phyloP scores from a whole-genome alignment of 148 eudicot genomes.

The Euryodendron excelsum region DNA sequence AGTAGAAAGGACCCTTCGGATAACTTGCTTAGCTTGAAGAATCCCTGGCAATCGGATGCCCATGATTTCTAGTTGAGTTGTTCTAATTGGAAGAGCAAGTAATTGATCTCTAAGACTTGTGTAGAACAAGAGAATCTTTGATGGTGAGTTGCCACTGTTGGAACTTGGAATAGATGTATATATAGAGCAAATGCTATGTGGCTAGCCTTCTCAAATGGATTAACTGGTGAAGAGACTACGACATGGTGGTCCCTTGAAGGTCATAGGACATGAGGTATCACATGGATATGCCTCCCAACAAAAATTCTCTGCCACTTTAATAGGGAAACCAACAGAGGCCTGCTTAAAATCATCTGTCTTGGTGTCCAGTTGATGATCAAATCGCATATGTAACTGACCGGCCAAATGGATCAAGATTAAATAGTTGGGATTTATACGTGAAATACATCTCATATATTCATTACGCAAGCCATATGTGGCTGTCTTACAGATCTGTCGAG shows the following conservation, averaged over 20 bases:
- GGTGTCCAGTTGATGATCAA: background rate
- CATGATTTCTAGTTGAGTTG: background rate
- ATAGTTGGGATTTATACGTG: background rate
- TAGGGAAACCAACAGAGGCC: too few relatives aligned
- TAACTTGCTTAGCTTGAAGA: background rate
- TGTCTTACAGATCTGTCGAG: too few relatives aligned
- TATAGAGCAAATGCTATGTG: background rate
- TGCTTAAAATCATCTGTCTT: background rate
- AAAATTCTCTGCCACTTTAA: background rate
- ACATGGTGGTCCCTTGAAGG: background rate
- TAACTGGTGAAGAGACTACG: too few relatives aligned
- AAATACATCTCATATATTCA: too few relatives aligned
- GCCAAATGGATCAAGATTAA: background rate
- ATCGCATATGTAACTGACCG: background rate
- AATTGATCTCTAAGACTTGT: background rate
- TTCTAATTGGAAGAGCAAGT: background rate
- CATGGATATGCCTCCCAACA: slow-evolving; percentile 10
- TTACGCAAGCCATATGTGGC: too few relatives aligned
- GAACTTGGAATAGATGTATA: background rate
- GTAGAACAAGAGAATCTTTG: background rate
- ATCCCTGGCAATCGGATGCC: slow-evolving; percentile 5
- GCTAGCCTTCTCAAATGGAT: background rate
- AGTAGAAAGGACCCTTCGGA: background rate
- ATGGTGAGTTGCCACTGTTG: too few relatives aligned
- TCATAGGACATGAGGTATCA: background rate